Percentiles rank a stretch among this genome's conserved stretches.
Evolutionary conservation across 1,139 yeast genomes (phyloP).

Genomic region (Candida sanyaensis): DNA sequence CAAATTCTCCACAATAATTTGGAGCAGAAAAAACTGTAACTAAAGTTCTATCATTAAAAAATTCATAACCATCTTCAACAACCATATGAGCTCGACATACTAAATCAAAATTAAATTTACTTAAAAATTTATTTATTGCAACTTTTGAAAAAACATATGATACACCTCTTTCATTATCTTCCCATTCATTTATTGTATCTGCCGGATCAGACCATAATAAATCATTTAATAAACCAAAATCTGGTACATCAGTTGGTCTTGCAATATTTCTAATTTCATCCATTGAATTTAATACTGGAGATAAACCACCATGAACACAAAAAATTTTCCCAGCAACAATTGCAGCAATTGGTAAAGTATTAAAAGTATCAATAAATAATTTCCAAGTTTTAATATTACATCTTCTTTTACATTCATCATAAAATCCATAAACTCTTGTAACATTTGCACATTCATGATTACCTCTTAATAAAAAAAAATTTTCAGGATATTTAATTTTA

Average conservation of each 20-base stretch:
- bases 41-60: slow-evolving; percentile 72
- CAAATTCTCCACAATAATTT: slow-evolving; percentile 92
- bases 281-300: slow-evolving; percentile 87
- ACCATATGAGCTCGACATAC: slow-evolving; percentile 99
- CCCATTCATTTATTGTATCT: slow-evolving; percentile 95
- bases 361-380: slow-evolving; percentile 88
- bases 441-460: slow-evolving; percentile 86
- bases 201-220: slow-evolving; percentile 97
- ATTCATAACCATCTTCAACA: slow-evolving; percentile 90
- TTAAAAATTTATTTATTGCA: slow-evolving; percentile 87
- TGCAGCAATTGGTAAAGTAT: slow-evolving; percentile 92
- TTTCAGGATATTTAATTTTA: slow-evolving; percentile 81
- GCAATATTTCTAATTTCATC: slow-evolving; percentile 90
- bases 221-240: slow-evolving; percentile 89
- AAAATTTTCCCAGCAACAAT: slow-evolving; percentile 95
- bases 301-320: slow-evolving; percentile 96
- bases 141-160: slow-evolving; percentile 93
- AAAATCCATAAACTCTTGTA: slow-evolving; percentile 83
- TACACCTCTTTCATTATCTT: slow-evolving; percentile 96
- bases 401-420: slow-evolving; percentile 85
- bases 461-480: slow-evolving; percentile 80
- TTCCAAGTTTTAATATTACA: slow-evolving; percentile 95
- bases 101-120: slow-evolving; percentile 87
- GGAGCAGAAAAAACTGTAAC: slow-evolving; percentile 90
- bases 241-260: slow-evolving; percentile 97